Evolutionary conservation across 2,329 filamentous ascomycete genomes (phyloP), one percentile per base, ranked within the genome.

Genomic region (Aureobasidium sp.): DNA sequence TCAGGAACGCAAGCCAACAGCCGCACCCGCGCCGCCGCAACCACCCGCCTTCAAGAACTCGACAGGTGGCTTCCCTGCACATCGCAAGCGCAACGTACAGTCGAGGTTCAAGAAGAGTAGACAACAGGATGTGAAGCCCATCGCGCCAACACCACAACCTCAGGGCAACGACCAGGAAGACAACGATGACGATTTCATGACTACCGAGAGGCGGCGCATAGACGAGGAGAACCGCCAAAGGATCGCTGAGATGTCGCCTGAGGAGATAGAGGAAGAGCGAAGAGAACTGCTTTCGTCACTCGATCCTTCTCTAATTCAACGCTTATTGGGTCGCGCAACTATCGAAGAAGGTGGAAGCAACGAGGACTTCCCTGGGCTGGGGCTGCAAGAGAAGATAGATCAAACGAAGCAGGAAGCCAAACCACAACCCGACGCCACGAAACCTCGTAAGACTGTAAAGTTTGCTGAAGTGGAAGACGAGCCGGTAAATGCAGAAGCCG

Each of bases 31-130:
- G 29, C 49, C 62, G 14, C 79, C 84, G 25, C 86, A 84, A 65
- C 81, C 88, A 5, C 86, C 88, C 42, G 83, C 86, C 11, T 86
- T 87, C 15, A 81, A 78, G 11, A 77, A 79, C 22, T 74, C 69
- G 58, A 65, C 79, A 5, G 86, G 84, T 14, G 94, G 94, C 1
- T 97, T 97, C 68, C 94, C 94, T n/a, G 85, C 87, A 63, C 92
- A 91, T 73, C 94, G 89, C 74, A 91, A 89, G 72, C 86, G 92
- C 66, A 81, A 80, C 62, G 82, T 83, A 62, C 76, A 84, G 8
- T 96, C 91, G 1, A 83, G 88, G 1, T 96, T 96, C 78, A 96
- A 91, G 72, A 86, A 90, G 69, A 48, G 14, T 5, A 59, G 62
- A 45, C 45, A 63, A 25, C 47, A 55, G 31, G 42, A 53, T 59